Evolutionary conservation across 2,329 filamentous ascomycete species (phyloP).

Genomic region (Biscogniauxia sp.): DNA sequence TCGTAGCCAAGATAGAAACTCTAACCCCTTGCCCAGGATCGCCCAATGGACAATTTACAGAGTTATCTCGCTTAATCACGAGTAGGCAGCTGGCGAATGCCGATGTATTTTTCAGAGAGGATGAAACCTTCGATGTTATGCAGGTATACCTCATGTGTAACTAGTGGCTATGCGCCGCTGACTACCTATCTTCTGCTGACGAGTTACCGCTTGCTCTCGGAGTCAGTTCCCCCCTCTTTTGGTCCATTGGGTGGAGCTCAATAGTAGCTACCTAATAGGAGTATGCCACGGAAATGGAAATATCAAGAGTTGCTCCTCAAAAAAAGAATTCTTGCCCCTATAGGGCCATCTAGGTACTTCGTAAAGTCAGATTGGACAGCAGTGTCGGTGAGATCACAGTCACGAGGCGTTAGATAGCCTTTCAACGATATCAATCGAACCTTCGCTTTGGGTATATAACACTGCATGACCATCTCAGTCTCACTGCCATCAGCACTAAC

Average conservation of each 20-base stretch:
- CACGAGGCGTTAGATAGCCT: not conserved
- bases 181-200: too few relatives aligned
- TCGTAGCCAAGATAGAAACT: too few relatives aligned
- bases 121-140: too few relatives aligned
- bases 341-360: not conserved
- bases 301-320: not conserved
- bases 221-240: not conserved
- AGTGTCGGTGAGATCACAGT: not conserved
- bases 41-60: too few relatives aligned
- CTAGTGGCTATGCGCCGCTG: not conserved
- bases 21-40: too few relatives aligned
- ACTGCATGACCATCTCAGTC: not conserved
- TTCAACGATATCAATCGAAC: not conserved
- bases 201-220: too few relatives aligned
- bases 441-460: not conserved
- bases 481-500: not conserved
- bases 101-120: too few relatives aligned
- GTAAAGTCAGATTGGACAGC: not conserved
- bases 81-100: too few relatives aligned
- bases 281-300: not conserved
- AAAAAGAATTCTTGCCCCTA: too few relatives aligned
- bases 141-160: too few relatives aligned
- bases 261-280: not conserved
- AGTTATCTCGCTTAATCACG: too few relatives aligned
- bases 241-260: not conserved